Evolutionary conservation across 371 early-diverging fungal species (phyloP).

Genomic region (Syncephalis fuscata): DNA sequence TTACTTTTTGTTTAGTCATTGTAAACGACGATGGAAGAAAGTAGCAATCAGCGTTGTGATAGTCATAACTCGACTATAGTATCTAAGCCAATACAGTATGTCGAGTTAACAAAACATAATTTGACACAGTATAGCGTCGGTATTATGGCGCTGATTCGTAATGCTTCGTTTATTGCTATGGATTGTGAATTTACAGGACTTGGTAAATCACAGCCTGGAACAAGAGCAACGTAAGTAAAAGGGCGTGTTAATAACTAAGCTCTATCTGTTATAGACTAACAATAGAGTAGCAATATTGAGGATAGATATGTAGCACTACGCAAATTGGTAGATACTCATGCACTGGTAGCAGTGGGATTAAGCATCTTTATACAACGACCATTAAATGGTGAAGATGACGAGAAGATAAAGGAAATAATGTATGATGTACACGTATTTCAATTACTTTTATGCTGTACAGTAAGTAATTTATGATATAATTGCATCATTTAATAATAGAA

Average conservation of each 20-base stretch:
- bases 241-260: neutral
- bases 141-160: no score
- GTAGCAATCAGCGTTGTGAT: no score
- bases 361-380: slow-evolving; percentile 28
- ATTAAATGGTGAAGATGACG: neutral
- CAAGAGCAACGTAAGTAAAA: slow-evolving; percentile 14
- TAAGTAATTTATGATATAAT: neutral
- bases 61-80: no score
- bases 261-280: slow-evolving; percentile 1
- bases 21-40: no score
- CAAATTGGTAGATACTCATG: slow-evolving; percentile 41
- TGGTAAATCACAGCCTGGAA: slow-evolving; percentile 15
- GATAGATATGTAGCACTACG: slow-evolving; percentile 55
- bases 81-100: no score
- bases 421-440: no score
- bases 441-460: no score
- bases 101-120: no score
- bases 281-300: no score
- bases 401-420: neutral
- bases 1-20: no score
- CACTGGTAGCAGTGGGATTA: slow-evolving; percentile 69
- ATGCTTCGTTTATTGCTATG: slow-evolving; percentile 52
- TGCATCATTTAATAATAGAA: neutral
- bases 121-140: no score
- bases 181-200: slow-evolving; percentile 86